Evolutionary conservation across 2,329 filamentous ascomycete species (phyloP).

Genomic region (Aspergillus phoenicis): DNA sequence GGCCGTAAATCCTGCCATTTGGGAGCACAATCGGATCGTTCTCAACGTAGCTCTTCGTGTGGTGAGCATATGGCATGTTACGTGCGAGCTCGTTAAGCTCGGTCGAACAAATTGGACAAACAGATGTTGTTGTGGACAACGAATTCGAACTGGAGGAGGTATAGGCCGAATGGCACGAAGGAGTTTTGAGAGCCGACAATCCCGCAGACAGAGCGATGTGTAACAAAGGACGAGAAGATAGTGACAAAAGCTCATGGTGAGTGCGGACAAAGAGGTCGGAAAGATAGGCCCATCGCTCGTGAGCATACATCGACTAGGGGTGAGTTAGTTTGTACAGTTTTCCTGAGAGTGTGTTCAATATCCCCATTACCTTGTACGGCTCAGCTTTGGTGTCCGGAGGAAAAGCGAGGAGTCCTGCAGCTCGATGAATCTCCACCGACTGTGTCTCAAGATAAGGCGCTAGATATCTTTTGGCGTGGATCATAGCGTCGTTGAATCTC

Average conservation of each 20-base stretch:
- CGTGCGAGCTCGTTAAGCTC: constrained; percentile 90
- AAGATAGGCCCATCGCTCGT: constrained; percentile 72
- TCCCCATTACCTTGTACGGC: constrained; percentile 58
- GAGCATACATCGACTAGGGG: constrained; percentile 69
- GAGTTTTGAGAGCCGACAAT: constrained; percentile 92
- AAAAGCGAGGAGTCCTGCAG: constrained; percentile 79
- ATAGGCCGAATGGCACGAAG: constrained; percentile 77
- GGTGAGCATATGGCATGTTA: constrained; percentile 89
- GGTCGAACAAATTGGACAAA: constrained; percentile 94
- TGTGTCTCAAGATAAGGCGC: constrained; percentile 70
- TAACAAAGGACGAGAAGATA: constrained; percentile 80
- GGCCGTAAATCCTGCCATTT: constrained; percentile 83
- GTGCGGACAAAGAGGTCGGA: constrained; percentile 80
- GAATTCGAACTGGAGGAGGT: constrained; percentile 58
- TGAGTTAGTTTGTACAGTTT: constrained; percentile 10
- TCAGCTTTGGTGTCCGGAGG: constrained; percentile 61
- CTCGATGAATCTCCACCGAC: constrained; percentile 68
- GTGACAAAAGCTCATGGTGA: constrained; percentile 80
- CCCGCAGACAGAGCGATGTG: constrained; percentile 90
- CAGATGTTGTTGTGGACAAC: constrained; percentile 65
- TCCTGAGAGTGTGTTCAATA: not conserved
- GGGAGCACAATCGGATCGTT: constrained; percentile 83
- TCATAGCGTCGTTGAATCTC: constrained; percentile 74
- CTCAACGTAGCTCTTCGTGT: constrained; percentile 91
- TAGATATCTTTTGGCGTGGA: constrained; percentile 81